These are phyloP conservation scores for Stagonosporopsis chrysanthemi DNA, from an alignment of 2,329 filamentous ascomycete genomes.

Conservation along the genomic window DNA sequence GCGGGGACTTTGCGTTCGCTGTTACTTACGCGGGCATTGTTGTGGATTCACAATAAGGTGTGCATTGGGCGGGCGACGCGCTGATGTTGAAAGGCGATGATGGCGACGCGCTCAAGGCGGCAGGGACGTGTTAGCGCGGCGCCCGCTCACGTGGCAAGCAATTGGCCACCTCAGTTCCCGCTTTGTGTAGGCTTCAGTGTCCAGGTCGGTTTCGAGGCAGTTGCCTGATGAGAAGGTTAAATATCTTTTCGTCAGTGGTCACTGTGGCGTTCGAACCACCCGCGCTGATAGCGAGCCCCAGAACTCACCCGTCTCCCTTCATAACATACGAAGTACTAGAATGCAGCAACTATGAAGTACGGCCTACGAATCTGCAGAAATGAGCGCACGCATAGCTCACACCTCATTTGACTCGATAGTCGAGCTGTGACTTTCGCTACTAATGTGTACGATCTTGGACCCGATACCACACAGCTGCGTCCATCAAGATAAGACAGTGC, in stretches of 20 bases:
- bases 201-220: background rate
- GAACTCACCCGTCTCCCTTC: background rate
- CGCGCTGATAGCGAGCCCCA: background rate
- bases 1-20: background rate
- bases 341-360: too few relatives aligned
- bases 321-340: too few relatives aligned
- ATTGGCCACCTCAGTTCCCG: background rate
- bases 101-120: constrained; percentile 40
- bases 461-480: too few relatives aligned
- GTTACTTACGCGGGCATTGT: constrained; percentile 49
- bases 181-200: constrained; percentile 12
- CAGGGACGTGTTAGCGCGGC: constrained; percentile 29
- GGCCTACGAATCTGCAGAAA: too few relatives aligned
- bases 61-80: constrained; percentile 35
- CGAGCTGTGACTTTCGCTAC: too few relatives aligned
- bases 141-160: constrained; percentile 16
- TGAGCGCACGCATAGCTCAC: too few relatives aligned
- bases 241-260: background rate
- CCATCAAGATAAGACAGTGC: too few relatives aligned
- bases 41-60: constrained; percentile 25
- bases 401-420: too few relatives aligned
- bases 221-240: background rate
- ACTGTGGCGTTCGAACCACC: background rate
- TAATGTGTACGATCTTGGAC: too few relatives aligned
- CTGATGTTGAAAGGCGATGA: constrained; percentile 37